Conservation (phyloP, 768 basidiomycete species). For the Asterophora lycoperdoides region DNA sequence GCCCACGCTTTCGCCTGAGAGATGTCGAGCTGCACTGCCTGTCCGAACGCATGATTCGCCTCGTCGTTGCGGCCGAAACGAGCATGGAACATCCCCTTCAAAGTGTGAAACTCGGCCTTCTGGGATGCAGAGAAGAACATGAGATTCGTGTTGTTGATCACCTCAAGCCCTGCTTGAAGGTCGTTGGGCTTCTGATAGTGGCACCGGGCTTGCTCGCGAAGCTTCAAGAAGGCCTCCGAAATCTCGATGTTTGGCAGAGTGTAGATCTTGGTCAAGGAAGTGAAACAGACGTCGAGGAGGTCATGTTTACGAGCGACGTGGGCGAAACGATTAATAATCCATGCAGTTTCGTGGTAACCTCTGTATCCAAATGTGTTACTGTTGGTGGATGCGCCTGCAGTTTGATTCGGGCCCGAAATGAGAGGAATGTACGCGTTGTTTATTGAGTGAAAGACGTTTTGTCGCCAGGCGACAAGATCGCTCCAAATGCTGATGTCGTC, state of each 20-base stretch:
- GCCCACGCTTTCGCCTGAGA: constrained; percentile 95
- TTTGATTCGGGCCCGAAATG: constrained; percentile 56
- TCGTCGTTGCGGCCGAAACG: constrained; percentile 83
- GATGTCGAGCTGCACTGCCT: constrained; percentile 96
- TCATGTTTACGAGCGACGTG: constrained; percentile 98
- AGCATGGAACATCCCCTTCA: constrained; percentile 98
- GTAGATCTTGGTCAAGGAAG: constrained; percentile 94
- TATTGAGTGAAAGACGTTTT: constrained; percentile 96
- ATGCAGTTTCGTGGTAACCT: constrained; percentile 98
- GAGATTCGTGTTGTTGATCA: constrained; percentile 99
- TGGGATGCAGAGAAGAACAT: constrained; percentile 94
- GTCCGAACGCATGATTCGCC: constrained; percentile 86
- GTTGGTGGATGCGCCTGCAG: constrained; percentile 48
- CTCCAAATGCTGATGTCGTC: constrained; percentile 99
- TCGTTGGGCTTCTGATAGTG: constrained; percentile 96
- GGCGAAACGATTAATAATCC: constrained; percentile 99
- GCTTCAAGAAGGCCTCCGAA: constrained; percentile 97
- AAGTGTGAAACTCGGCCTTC: constrained; percentile 97
- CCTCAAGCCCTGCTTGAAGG: constrained; percentile 90
- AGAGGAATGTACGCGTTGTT: constrained; percentile 95
- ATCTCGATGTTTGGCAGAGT: constrained; percentile 99
- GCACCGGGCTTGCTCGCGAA: constrained; percentile 96
- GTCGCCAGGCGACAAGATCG: constrained; percentile 98
- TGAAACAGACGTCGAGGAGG: constrained; percentile 93
- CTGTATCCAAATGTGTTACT: constrained; percentile 87